These are phyloP conservation scores for Aspergillus saccharolyticus DNA, from an alignment of 495 filamentous ascomycete species.

Conservation along the genomic window DNA sequence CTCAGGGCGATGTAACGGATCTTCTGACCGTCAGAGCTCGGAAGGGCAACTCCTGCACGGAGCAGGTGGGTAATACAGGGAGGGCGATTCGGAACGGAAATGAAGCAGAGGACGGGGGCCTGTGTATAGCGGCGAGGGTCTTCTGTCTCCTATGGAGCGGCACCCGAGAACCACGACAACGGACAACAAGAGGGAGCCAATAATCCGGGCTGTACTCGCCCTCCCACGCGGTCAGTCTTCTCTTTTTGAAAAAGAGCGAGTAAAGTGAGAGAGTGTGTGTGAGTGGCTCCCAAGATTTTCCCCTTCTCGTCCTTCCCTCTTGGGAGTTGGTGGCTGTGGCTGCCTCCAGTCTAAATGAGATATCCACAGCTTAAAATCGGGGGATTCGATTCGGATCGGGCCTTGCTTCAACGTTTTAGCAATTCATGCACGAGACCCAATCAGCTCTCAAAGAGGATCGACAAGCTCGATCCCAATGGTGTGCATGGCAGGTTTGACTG, in stretches of 20 bases:
- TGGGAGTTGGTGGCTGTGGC: slow-evolving; percentile 4
- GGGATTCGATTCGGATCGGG: slow-evolving; percentile 5
- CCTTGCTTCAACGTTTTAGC: slow-evolving; percentile 4
- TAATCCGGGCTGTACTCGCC: neutral
- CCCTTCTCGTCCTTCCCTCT: neutral
- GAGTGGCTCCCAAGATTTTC: too few species aligned
- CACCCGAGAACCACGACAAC: neutral
- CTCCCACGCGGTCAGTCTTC: neutral
- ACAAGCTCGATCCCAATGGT: slow-evolving; percentile 1
- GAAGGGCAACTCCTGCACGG: slow-evolving; percentile 4
- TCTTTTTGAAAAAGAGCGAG: neutral
- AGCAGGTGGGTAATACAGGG: slow-evolving; percentile 1
- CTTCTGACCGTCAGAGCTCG: slow-evolving; percentile 4
- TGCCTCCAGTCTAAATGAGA: neutral
- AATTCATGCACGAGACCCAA: neutral
- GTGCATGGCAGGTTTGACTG: neutral
- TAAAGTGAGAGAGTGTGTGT: neutral
- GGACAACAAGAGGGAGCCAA: neutral
- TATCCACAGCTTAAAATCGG: slow-evolving; percentile 8
- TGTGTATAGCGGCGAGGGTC: neutral
- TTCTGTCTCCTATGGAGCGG: neutral
- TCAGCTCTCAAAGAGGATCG: slow-evolving; percentile 2
- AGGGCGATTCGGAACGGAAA: neutral
- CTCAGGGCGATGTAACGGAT: neutral
- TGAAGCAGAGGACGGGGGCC: neutral